Conservation (phyloP, 2,329 filamentous ascomycete genomes). For the Arthrinium phaeospermum region DNA sequence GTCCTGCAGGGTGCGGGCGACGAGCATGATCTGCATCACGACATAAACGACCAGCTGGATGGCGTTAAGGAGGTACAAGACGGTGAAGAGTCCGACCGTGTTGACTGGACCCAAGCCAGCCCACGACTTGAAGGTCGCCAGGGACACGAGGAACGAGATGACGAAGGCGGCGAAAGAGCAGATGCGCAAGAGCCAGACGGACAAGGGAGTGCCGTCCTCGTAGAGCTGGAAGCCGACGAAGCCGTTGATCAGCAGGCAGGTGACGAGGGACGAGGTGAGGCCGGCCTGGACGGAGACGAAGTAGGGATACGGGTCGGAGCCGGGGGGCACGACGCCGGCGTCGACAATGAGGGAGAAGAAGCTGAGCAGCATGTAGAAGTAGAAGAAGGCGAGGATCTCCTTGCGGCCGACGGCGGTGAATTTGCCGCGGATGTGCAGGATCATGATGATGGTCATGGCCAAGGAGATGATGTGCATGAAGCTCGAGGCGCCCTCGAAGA, state of each 20-base stretch:
- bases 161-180: conserved; percentile 82
- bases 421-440: conserved; percentile 94
- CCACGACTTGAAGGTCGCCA: conserved; percentile 93
- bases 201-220: conserved; percentile 92
- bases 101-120: conserved; percentile 84
- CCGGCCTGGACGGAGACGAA: conserved; percentile 90
- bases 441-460: conserved; percentile 95
- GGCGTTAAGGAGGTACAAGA: conserved; percentile 89
- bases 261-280: conserved; percentile 82
- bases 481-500: conserved; percentile 90
- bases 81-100: conserved; percentile 87
- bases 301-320: conserved; percentile 82
- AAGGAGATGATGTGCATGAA: conserved; percentile 92
- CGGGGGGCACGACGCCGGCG: conserved; percentile 87
- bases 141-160: conserved; percentile 83
- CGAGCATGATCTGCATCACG: conserved; percentile 85
- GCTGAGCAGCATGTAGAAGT: conserved; percentile 90
- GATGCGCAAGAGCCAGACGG: conserved; percentile 88
- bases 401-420: conserved; percentile 91
- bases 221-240: conserved; percentile 99
- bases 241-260: conserved; percentile 91
- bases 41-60: conserved; percentile 86
- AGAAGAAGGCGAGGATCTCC: conserved; percentile 89
- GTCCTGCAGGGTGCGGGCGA: conserved; percentile 88
- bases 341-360: conserved; percentile 90